These are phyloP conservation scores for Amaranthus hypochondriacus DNA, from an alignment of 148 eudicot species.

Conservation along the genomic window DNA sequence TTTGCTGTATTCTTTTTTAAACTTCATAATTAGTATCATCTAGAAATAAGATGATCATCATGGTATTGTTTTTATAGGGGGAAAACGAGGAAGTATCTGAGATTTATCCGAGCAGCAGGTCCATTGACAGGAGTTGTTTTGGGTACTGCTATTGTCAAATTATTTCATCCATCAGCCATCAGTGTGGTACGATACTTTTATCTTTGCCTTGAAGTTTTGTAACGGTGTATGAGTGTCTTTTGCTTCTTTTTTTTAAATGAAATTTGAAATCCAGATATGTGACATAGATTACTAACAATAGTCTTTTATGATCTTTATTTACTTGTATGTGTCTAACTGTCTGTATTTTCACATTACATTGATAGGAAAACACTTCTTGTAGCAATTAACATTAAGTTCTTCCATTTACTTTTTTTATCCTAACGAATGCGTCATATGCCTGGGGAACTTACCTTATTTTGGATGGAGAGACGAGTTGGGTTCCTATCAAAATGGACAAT, in stretches of 20 bases:
- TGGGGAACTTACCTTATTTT: not conserved
- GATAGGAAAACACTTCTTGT: no score
- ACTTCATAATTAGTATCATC: not conserved
- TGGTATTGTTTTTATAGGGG: constrained; percentile 36
- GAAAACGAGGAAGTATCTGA: constrained; percentile 69
- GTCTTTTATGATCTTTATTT: not conserved
- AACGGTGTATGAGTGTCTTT: not conserved
- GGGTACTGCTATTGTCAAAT: constrained; percentile 72
- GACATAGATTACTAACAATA: not conserved
- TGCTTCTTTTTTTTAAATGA: not conserved
- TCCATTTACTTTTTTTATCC: not conserved
- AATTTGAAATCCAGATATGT: not conserved
- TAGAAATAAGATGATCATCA: not conserved
- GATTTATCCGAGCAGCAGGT: constrained; percentile 81
- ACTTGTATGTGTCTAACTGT: not conserved
- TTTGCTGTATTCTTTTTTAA: not conserved
- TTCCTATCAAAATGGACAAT: no score
- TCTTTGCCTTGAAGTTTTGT: constrained; percentile 1
- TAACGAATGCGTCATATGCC: not conserved
- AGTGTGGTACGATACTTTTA: constrained; percentile 65
- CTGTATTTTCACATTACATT: not conserved
- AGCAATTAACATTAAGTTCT: not conserved
- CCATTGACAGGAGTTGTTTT: constrained; percentile 88
- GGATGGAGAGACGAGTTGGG: no score
- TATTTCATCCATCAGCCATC: constrained; percentile 82